These are phyloP conservation scores for Potentilla sterilis DNA, from an alignment of 306 rosid species.

Conservation along the genomic window DNA sequence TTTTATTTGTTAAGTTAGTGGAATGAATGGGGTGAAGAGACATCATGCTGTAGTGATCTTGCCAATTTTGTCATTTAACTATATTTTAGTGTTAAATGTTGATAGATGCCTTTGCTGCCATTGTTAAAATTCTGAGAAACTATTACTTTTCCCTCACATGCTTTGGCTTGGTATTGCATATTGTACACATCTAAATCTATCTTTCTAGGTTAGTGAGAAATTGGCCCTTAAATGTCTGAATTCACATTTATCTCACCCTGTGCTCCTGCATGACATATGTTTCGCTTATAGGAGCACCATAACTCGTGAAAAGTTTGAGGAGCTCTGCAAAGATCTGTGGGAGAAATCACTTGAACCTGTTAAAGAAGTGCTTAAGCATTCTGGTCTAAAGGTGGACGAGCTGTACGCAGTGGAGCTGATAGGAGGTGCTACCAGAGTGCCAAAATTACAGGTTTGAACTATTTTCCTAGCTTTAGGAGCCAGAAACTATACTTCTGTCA, in stretches of 20 bases:
- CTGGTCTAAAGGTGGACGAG: constrained; percentile 61
- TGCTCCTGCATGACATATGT: constrained; percentile 3
- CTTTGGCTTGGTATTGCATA: not conserved
- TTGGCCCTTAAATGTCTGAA: not conserved
- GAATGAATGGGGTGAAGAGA: not conserved
- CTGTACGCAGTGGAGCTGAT: constrained; percentile 90
- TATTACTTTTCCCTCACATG: not conserved
- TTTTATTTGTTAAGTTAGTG: constrained; percentile 8
- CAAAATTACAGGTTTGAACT: constrained; percentile 84
- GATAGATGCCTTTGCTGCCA: constrained; percentile 2
- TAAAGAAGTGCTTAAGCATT: constrained; percentile 70
- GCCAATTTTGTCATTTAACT: not conserved
- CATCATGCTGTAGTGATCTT: not conserved
- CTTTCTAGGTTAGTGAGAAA: not conserved
- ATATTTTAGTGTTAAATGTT: not conserved
- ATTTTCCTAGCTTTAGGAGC: constrained; percentile 21
- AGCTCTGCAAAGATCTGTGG: constrained; percentile 91
- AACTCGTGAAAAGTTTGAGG: constrained; percentile 92
- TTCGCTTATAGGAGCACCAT: constrained; percentile 70
- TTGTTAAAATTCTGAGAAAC: not conserved
- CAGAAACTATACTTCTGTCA: constrained; percentile 6
- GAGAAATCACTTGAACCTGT: constrained; percentile 76
- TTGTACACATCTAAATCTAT: not conserved
- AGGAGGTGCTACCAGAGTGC: constrained; percentile 97
- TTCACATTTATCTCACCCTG: not conserved